Evolutionary conservation across 2,329 filamentous ascomycete species (phyloP).

Genomic region (Diaporthe nobilis): DNA sequence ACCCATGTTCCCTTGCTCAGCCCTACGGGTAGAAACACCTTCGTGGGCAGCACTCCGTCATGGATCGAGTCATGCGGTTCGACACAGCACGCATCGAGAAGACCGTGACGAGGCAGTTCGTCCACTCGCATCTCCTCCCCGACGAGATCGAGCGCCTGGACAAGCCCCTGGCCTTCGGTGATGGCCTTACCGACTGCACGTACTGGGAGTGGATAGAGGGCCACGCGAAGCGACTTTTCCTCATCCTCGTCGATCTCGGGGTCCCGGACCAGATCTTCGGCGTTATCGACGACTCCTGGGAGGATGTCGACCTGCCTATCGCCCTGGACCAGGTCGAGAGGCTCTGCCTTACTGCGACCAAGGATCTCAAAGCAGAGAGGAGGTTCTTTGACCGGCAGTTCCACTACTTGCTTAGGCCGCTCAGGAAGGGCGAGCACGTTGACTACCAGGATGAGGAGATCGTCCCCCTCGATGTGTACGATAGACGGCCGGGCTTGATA

Average conservation of each 20-base stretch:
- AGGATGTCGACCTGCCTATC: conserved; percentile 81
- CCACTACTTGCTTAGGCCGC: conserved; percentile 75
- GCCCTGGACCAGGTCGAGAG: conserved; percentile 75
- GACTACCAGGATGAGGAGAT: conserved; percentile 77
- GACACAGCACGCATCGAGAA: conserved; percentile 77
- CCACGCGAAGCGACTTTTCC: conserved; percentile 78
- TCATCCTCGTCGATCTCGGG: conserved; percentile 78
- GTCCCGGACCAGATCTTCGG: conserved; percentile 82
- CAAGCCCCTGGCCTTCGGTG: conserved; percentile 75
- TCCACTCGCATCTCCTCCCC: conserved; percentile 74
- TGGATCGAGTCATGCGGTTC: conserved; percentile 69
- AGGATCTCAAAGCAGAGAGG: conserved; percentile 74
- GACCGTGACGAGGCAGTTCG: conserved; percentile 78
- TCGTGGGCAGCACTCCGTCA: conserved; percentile 5
- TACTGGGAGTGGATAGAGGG: conserved; percentile 84
- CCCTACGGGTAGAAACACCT: conserved; percentile 24
- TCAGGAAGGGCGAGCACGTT: conserved; percentile 72
- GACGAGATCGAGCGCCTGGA: conserved; percentile 75
- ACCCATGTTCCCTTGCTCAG: conserved; percentile 27
- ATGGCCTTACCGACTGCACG: conserved; percentile 78
- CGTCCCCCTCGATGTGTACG: conserved; percentile 77
- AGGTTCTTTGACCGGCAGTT: conserved; percentile 81
- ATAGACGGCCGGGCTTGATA: conserved; percentile 65
- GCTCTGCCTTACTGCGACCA: conserved; percentile 70
- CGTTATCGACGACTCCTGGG: conserved; percentile 82